Evolutionary conservation across 257 asterid genomes (phyloP), one percentile per base, ranked within the genome.

Genomic region (Jacaranda mimosifolia): DNA sequence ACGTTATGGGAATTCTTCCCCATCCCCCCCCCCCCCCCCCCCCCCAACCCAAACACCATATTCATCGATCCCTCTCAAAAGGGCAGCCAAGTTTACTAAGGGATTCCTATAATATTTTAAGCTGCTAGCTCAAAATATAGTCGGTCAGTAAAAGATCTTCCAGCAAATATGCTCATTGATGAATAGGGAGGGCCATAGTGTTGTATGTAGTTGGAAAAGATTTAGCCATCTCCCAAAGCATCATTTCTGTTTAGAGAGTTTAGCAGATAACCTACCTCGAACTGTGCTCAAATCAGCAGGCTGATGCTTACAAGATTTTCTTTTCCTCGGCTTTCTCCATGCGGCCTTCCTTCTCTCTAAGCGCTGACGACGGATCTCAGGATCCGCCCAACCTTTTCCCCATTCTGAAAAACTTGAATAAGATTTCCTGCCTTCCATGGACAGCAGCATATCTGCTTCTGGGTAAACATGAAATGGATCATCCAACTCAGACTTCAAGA

Each of bases 311-410:
- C 72, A 68, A 3, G 74, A 36, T 74, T 77, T 88, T 80, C 77
- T 82, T 68, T 80, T 81, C 80, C 80, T 85, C 7, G 88, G 84
- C 66, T 76, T 88, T 85, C 70, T 86, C 55, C 69, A 15, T 26
- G 32, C 32, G 1, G 78, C 12, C 76, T 55, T 49, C 75, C 10
- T 87, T 68, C 79, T 76, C 68, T 79, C 81, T 52, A 92, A 83
- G 26, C 96, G 92, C 78, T 90, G 94, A 62, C 85, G 88, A 63
- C 97, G 91, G 43, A 88, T 87, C 74, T 92, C 92, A 26, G 97
- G 97, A 79, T 92, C 94, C 18, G 96, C 96, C 96, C 97, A 92
- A 4, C 97, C 97, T 82, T 86, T 85, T 46, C 92, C 94, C 97
- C 97, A 90, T 64, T 90, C 96, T 45, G 96, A 80, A 74, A 90